Evolutionary conservation across 129 eudicot species (phyloP).

Genomic region (Centella asiatica): DNA sequence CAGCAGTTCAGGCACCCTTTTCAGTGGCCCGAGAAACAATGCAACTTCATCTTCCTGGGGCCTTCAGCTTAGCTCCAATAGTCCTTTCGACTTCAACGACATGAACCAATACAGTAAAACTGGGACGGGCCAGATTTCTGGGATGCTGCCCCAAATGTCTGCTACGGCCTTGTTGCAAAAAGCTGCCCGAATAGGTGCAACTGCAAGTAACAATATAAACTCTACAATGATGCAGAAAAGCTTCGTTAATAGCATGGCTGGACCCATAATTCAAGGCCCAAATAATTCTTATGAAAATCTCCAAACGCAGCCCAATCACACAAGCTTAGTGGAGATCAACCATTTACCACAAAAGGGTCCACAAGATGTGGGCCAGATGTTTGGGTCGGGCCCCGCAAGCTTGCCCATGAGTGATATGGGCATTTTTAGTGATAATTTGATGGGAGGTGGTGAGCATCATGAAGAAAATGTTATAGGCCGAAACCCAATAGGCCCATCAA

Average conservation of each 20-base stretch:
- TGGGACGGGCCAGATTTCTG: conserved; percentile 25
- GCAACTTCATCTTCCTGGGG: conserved; percentile 55
- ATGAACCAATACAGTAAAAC: conserved; percentile 28
- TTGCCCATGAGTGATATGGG: conserved; percentile 39
- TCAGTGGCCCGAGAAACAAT: conserved; percentile 39
- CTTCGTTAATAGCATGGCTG: conserved; percentile 50
- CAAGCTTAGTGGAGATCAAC: conserved; percentile 21
- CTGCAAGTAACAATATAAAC: conserved; percentile 52
- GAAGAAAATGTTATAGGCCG: conserved; percentile 16
- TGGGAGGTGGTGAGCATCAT: conserved; percentile 24
- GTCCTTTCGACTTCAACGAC: conserved; percentile 21
- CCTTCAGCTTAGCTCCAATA: conserved; percentile 64
- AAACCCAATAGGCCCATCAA: conserved; percentile 17
- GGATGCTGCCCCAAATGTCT: conserved; percentile 53
- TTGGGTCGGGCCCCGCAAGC: conserved; percentile 19
- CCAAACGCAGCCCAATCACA: conserved; percentile 29
- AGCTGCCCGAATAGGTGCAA: conserved; percentile 71
- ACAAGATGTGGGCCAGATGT: conserved; percentile 29
- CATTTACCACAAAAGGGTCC: conserved; percentile 29
- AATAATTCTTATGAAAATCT: conserved; percentile 25
- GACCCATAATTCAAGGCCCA: conserved; percentile 31
- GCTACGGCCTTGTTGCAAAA: conserved; percentile 79
- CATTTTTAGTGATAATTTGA: conserved; percentile 42
- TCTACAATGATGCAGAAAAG: conserved; percentile 84
- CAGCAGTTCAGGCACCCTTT: conserved; percentile 41